Conservation (phyloP, 805 yeast genomes). For the Pichia exigua region DNA sequence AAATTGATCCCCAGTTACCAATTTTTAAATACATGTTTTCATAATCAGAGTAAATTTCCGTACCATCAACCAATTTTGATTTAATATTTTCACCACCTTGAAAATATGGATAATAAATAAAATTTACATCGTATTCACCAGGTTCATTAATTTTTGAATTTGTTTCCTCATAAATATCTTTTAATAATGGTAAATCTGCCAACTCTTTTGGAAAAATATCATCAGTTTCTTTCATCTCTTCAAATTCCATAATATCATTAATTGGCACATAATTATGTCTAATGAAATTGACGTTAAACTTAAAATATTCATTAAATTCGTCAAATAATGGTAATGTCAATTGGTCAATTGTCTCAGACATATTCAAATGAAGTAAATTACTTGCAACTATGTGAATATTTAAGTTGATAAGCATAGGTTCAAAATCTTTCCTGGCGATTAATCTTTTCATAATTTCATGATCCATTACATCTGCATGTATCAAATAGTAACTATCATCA, state of each 20-base stretch:
- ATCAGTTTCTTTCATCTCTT: neutral
- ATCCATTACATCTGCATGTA: slow-evolving; percentile 10
- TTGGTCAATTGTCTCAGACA: slow-evolving; percentile 13
- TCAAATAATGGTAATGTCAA: slow-evolving; percentile 5
- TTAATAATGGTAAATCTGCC: slow-evolving; percentile 18
- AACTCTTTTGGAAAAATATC: slow-evolving; percentile 20
- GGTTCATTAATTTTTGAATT: neutral
- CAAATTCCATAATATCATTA: neutral
- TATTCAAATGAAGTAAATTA: slow-evolving; percentile 13
- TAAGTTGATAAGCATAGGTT: neutral
- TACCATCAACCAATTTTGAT: slow-evolving; percentile 12
- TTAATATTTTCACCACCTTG: slow-evolving; percentile 16
- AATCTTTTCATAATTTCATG: neutral
- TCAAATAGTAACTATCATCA: slow-evolving; percentile 3
- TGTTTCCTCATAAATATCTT: slow-evolving; percentile 12
- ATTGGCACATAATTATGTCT: neutral
- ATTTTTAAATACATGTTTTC: slow-evolving; percentile 18
- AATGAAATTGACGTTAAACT: neutral
- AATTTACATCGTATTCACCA: neutral
- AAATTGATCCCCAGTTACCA: slow-evolving; percentile 21
- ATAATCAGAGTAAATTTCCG: slow-evolving; percentile 10
- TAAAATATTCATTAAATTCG: slow-evolving; percentile 1
- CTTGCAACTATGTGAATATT: slow-evolving; percentile 6
- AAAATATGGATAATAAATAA: slow-evolving; percentile 21
- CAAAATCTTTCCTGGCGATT: neutral